Conservation (phyloP, 805 yeast genomes). For the Myxozyma mucilagina region DNA sequence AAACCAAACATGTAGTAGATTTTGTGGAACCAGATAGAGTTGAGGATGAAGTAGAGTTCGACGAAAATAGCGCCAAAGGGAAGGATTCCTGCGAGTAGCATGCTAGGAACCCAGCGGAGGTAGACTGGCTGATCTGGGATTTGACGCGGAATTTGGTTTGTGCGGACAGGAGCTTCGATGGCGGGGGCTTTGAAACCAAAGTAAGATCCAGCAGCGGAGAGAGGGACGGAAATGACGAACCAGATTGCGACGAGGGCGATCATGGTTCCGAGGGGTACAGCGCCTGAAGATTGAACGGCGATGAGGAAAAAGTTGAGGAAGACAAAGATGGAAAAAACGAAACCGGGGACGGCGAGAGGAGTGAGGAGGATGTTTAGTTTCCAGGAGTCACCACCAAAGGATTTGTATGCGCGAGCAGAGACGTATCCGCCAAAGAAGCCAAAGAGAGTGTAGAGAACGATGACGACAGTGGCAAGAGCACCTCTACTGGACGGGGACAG, state of each 20-base stretch:
- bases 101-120: constrained; percentile 62
- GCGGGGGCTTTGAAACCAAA: constrained; percentile 65
- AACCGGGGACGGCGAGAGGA: constrained; percentile 83
- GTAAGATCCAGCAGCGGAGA: constrained; percentile 80
- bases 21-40: constrained; percentile 90
- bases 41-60: constrained; percentile 88
- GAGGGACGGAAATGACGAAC: constrained; percentile 82
- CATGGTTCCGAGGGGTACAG: constrained; percentile 90
- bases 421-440: constrained; percentile 84
- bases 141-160: constrained; percentile 95
- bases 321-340: constrained; percentile 61
- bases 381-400: constrained; percentile 92
- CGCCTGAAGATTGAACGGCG: constrained; percentile 81
- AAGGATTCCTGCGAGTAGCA: constrained; percentile 81
- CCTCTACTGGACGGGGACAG: constrained; percentile 95
- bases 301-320: constrained; percentile 80
- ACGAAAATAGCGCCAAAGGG: constrained; percentile 95
- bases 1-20: constrained; percentile 98
- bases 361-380: constrained; percentile 79
- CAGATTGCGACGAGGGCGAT: constrained; percentile 76
- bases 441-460: constrained; percentile 75
- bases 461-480: constrained; percentile 84
- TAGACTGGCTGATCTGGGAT: constrained; percentile 90
- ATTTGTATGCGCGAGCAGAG: constrained; percentile 82
- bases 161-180: constrained; percentile 73